Base-by-base conservation (phyloP, 306 rosid species). In the Cucurbita maxima region DNA sequence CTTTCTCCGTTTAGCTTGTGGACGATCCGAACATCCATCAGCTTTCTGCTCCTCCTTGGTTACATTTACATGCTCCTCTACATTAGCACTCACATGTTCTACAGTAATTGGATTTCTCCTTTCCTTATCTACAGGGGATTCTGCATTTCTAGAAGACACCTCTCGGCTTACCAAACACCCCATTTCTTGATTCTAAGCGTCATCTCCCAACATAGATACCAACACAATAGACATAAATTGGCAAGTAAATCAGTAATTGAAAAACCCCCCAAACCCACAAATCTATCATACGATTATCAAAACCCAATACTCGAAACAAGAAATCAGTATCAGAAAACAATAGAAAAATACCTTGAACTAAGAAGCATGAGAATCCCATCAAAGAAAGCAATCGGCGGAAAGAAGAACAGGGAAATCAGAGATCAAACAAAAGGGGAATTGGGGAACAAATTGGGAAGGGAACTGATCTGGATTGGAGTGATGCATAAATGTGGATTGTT, bases 121-220 rank as follows among this genome's bases (percentile, higher is more conserved):
- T 75, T 78, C 84, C 19, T 79, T 88, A 79, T 57, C 90, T 79
- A 82, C 88, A 1, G 88, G 76, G 55, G 74, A 51, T 36, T 75
- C 79, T 15, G 38, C 73, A 63, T 51, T 52, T 64, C 78, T 82
- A 18, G 88, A 78, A 5, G 86, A 77, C n/a, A 18, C 84, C 58
- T 84, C 86, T 20, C 87, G 83, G 82, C 90, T 73, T 71, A 84
- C 73, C 71, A 86, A 80, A 78, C 94, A 88, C 85, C 94, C 90
- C 94, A 88, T 88, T 79, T 73, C 82, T 79, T 50, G 22, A 84
- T 82, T 58, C 87, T 82, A 84, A 70, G 73, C 77, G 66, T 76
- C 73, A 76, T 76, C 45, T 52, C 52, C 34, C 73, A 38, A 60
- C 73, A 76, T 76, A 41, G 63, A 58, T 38, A 47, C 67, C 55